Evolutionary conservation across 208 protist species (phyloP).

Genomic region (Wallacemonas sp.): DNA sequence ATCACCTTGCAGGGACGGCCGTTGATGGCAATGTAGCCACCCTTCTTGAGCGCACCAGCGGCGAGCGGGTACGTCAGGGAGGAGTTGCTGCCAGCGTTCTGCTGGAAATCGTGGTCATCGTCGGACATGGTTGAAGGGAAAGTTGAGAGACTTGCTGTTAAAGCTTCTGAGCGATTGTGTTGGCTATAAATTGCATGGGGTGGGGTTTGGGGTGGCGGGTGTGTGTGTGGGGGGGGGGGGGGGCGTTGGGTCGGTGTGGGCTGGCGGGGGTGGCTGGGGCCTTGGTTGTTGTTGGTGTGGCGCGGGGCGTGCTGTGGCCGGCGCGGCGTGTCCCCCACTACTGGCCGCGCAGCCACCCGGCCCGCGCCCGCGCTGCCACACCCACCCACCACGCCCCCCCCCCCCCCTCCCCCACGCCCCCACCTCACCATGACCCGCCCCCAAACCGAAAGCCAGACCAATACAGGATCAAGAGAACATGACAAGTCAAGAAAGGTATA

Average conservation of each 20-base stretch:
- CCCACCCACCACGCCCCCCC: too few species aligned
- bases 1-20: slow-evolving; percentile 97
- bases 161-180: not conserved
- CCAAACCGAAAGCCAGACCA: not conserved
- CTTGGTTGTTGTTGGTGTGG: too few species aligned
- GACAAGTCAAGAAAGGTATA: not conserved
- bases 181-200: not conserved
- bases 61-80: slow-evolving; percentile 87
- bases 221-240: too few species aligned
- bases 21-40: slow-evolving; percentile 89
- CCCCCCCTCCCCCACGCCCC: too few species aligned
- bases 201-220: too few species aligned
- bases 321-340: too few species aligned
- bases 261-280: too few species aligned
- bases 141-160: not conserved
- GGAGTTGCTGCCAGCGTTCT: slow-evolving; percentile 60
- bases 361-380: too few species aligned
- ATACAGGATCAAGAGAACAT: not conserved
- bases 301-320: too few species aligned
- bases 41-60: slow-evolving; percentile 91
- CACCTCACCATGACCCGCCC: too few species aligned
- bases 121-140: slow-evolving; percentile 33
- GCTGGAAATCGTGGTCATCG: slow-evolving; percentile 78
- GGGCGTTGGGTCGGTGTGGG: too few species aligned
- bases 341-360: too few species aligned